Base-by-base conservation (phyloP, 768 basidiomycete genomes). In the Coprinellus micaceus region DNA sequence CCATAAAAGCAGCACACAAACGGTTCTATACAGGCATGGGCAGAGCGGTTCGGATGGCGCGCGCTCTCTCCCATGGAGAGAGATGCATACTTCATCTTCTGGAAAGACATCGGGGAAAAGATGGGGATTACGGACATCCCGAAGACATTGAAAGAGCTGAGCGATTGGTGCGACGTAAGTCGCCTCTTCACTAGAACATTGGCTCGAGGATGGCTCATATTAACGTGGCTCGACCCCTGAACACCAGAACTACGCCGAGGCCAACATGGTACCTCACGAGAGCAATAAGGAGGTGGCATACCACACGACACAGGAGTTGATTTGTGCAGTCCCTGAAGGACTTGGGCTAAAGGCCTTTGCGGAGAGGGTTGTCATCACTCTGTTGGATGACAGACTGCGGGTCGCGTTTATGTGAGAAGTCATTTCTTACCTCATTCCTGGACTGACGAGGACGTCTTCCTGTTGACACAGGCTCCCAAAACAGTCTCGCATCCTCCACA, bases 71-170 rank as follows among this genome's bases (percentile, higher is more conserved):
- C 70, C 22, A 63, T 82, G 17, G 81, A 82, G 60, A 56, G 65
- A 19, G 66, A 80, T 46, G 75, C 79, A 7, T 70, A 62, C 28
- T 80, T 67, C 54, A 64, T 74, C 1, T 75, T 73, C 58, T 82
- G 80, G 79, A 41, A 44, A 1, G 79, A 80, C 58, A 71, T 81
- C 13, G 80, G 80, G 3, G 61, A 63, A 39, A 66, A 73, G 47
- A 81, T 82, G 80, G 67, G 70, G 5, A 81, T 82, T 47, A 60
- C 67, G 44, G 72, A 76, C 59, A 78, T 82, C 37, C 81, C 80
- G 1, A 69, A 69, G 2, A 72, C 69, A 2, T 39, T 74, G 13
- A 69, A 75, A 17, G 75, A 63, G 2, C 61, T 81, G 53, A 57
- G 58, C 10, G 63, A 58, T 5, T 81, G 78, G 79, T 64, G 70